Percentiles rank a stretch among this genome's conserved stretches.
Evolutionary conservation across 805 yeast genomes (phyloP).

Genomic region (Vanderwaltozyma yarrowii): DNA sequence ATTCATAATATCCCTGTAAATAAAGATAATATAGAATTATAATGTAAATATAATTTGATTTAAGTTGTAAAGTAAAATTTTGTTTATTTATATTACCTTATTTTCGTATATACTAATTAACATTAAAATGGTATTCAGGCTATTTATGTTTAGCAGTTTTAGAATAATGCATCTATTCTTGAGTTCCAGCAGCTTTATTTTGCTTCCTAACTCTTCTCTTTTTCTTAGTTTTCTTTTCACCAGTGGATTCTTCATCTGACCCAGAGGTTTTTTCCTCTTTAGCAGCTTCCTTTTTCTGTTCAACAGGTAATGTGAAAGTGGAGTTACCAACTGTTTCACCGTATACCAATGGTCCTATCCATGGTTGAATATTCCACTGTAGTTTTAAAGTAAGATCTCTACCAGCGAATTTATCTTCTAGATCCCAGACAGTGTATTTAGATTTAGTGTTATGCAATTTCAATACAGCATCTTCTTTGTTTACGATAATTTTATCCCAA

Average conservation of each 20-base stretch:
- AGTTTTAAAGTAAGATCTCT: conserved; percentile 59
- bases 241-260: not conserved
- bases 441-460: conserved; percentile 44
- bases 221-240: conserved; percentile 1
- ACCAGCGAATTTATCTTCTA: conserved; percentile 44
- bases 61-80: too few relatives aligned
- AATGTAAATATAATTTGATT: not conserved
- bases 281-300: conserved; percentile 1
- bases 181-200: not conserved
- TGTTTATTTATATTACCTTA: too few relatives aligned
- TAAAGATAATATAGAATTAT: not conserved
- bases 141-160: too few relatives aligned
- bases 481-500: conserved; percentile 79
- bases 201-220: conserved; percentile 1
- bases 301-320: conserved; percentile 1
- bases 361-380: conserved; percentile 91
- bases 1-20: conserved; percentile 2
- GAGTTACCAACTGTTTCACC: conserved; percentile 41
- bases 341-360: conserved; percentile 67
- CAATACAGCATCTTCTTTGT: conserved; percentile 48
- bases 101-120: too few relatives aligned
- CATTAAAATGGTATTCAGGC: too few relatives aligned
- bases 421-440: conserved; percentile 84
- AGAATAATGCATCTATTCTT: not conserved
- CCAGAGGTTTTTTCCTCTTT: not conserved